Base-by-base conservation (phyloP, 495 filamentous ascomycete species). In the Massariosphaeria phaeospora region DNA sequence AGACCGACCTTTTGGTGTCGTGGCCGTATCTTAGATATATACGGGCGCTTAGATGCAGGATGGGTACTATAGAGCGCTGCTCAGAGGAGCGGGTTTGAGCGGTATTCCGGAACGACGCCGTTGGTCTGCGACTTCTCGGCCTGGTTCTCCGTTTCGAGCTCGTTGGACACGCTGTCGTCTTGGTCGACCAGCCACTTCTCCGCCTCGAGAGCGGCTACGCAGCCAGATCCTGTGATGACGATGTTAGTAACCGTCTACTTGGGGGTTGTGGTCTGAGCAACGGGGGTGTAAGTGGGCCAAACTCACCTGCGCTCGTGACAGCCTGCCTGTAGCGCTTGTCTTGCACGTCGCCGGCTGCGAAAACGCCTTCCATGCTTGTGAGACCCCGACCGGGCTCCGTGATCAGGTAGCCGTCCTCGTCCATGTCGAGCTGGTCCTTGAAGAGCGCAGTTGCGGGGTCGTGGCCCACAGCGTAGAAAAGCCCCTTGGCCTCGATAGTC, bases 321-420 rank as follows among this genome's bases (percentile, higher is more conserved):
- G 93, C 93, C 75, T 98, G 93, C 67, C 94, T 80, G 71, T 99
- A 99, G 64, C 85, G 83, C 81, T 96, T 97, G 68, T 99, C 94
- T 75, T 97, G 94, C 17, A 99, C 93, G 67, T 99, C 93, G 44
- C 93, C 93, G 38, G 91, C 91, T 45, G 93, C 93, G 69, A 97
- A 99, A 8, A 99, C 88, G 65, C 93, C 93, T 68, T 89, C 81
- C 4, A 95, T 69, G 68, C 82, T 95, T 36, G 93, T 99, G 59
- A 83, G 78, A 59, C 88, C 88, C 44, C 89, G 91, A 25, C 93
- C 93, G 2, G 91, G 84, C 70, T 86, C 79, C 35, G 94, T 97
- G 59, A 91, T 65, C 31, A 99, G 83, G 68, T 99, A 99, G 5
- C 82, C 81, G 50, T 97, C 93, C 40, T 77, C 79, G 67, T 99